Conservation (phyloP, 495 filamentous ascomycete species). For the Jackrogersella minutella region DNA sequence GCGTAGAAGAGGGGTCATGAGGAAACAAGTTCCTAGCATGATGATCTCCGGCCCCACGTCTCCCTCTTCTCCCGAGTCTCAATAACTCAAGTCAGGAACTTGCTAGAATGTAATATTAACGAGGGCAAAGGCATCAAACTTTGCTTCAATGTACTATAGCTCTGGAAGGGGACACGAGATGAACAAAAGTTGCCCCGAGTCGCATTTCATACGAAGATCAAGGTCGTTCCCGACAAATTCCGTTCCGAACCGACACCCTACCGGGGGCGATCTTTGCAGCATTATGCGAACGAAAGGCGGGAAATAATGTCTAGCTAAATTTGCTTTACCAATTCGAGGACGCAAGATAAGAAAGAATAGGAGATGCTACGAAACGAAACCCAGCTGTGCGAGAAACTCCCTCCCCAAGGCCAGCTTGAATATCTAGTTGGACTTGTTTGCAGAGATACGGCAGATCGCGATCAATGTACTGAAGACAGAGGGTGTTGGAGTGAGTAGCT, state of each 20-base stretch:
- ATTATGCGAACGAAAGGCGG: conserved; percentile 1
- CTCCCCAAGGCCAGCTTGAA: conserved; percentile 37
- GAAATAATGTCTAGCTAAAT: conserved; percentile 36
- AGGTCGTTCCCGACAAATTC: conserved; percentile 6
- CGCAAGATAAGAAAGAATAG: not conserved
- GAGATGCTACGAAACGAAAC: conserved; percentile 7
- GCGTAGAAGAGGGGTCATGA: conserved; percentile 62
- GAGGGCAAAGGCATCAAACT: not conserved
- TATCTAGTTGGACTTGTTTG: conserved; percentile 36
- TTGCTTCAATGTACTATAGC: conserved; percentile 32
- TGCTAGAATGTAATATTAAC: conserved; percentile 37
- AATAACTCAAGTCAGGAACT: conserved; percentile 9
- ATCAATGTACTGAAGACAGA: conserved; percentile 27
- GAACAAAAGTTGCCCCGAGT: not conserved
- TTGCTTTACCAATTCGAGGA: conserved; percentile 10
- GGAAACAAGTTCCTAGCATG: conserved; percentile 81
- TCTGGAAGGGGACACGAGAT: conserved; percentile 12
- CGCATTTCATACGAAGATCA: conserved; percentile 5
- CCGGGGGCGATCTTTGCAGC: not conserved
- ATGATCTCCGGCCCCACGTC: conserved; percentile 43
- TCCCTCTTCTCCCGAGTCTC: conserved; percentile 22
- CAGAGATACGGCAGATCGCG: conserved; percentile 40
- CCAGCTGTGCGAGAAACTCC: not conserved
- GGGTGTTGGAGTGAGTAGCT: not conserved
- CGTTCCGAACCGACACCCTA: not conserved